Evolutionary conservation across 1,139 yeast genomes (phyloP).

Genomic region (Yamadazyma buinensis): DNA sequence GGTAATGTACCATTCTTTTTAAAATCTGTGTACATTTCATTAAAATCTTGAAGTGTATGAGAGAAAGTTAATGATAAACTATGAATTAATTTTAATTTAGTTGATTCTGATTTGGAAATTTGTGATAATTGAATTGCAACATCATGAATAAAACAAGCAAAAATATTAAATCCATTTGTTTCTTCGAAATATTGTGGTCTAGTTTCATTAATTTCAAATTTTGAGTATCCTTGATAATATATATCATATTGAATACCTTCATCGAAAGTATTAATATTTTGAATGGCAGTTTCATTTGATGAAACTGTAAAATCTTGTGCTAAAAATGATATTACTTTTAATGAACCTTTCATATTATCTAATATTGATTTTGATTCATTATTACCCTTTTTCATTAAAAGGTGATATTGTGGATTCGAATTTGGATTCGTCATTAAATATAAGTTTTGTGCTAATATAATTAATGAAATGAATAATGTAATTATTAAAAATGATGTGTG

Average conservation of each 20-base stretch:
- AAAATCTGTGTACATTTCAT: constrained; percentile 14
- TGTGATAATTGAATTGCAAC: constrained; percentile 46
- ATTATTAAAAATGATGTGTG: neutral
- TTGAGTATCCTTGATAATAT: constrained; percentile 50
- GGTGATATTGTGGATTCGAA: constrained; percentile 12
- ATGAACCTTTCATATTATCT: constrained; percentile 38
- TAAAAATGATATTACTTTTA: constrained; percentile 50
- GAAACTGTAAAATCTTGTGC: constrained; percentile 47
- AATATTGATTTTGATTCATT: constrained; percentile 11
- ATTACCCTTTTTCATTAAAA: constrained; percentile 11
- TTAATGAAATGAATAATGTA: constrained; percentile 10
- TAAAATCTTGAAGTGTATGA: constrained; percentile 14
- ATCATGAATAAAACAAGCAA: constrained; percentile 46
- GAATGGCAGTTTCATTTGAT: constrained; percentile 24
- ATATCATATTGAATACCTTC: constrained; percentile 38
- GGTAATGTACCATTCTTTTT: constrained; percentile 13
- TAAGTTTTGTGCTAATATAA: constrained; percentile 11
- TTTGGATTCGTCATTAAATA: constrained; percentile 6
- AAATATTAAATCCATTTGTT: constrained; percentile 42
- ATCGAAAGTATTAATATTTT: constrained; percentile 43
- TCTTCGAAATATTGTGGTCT: constrained; percentile 27
- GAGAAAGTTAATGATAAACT: constrained; percentile 38
- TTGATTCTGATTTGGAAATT: constrained; percentile 30
- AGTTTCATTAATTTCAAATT: constrained; percentile 16
- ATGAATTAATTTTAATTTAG: constrained; percentile 36